phyloP scores from a whole-genome alignment of 257 asterid species.

The Nicotiana tomentosiformis region DNA sequence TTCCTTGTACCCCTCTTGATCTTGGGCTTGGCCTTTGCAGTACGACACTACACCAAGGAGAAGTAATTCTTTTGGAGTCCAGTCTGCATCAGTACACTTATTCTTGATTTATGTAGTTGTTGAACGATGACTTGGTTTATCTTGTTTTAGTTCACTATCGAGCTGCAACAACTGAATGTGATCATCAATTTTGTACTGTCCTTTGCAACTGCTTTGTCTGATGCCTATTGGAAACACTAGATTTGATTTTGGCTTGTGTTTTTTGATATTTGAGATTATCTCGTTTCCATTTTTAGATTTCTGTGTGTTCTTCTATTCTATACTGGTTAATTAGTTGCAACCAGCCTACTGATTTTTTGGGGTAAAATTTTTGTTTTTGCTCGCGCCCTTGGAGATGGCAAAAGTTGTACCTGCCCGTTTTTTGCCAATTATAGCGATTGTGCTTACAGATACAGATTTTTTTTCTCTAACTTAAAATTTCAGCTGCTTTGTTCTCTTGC shows the following conservation, averaged over 20 bases:
- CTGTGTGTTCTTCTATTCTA: neutral
- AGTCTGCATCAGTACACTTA: constrained; percentile 2
- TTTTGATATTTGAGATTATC: neutral
- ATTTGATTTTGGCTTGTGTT: neutral
- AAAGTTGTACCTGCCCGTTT: neutral
- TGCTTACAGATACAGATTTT: neutral
- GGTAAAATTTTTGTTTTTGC: neutral
- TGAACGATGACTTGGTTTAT: constrained; percentile 7
- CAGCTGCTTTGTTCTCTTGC: neutral
- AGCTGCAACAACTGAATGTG: neutral
- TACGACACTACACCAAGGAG: constrained; percentile 77
- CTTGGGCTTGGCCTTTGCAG: constrained; percentile 67
- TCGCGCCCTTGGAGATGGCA: neutral
- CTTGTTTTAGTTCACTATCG: constrained; percentile 6
- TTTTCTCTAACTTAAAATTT: no score
- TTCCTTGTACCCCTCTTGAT: constrained; percentile 72
- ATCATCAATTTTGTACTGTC: constrained; percentile 1
- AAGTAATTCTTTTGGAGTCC: constrained; percentile 20
- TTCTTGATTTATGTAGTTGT: constrained; percentile 18
- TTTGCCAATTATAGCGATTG: neutral
- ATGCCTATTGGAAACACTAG: neutral
- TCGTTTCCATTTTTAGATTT: neutral
- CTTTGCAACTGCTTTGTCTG: neutral
- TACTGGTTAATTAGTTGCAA: neutral
- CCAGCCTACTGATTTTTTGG: neutral